These are phyloP conservation scores for Tilletia walkeri DNA, from an alignment of 1,284 basidiomycete genomes.

Conservation along the genomic window DNA sequence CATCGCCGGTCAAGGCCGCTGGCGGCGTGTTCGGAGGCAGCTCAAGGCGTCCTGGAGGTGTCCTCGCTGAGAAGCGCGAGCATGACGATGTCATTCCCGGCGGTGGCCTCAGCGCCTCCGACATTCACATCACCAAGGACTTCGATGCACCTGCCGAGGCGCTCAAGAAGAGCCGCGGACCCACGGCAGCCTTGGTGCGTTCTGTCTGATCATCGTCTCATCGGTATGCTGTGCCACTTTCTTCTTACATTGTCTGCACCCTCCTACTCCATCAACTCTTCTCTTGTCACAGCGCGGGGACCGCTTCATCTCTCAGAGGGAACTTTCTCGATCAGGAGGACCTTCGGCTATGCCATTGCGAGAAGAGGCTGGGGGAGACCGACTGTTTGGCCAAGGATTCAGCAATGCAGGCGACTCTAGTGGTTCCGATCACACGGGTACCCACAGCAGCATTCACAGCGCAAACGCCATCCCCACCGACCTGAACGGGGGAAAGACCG, in stretches of 20 bases:
- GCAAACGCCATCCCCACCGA: slow-evolving; percentile 43
- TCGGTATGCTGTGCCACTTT: not conserved
- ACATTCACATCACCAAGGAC: slow-evolving; percentile 16
- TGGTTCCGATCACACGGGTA: slow-evolving; percentile 32
- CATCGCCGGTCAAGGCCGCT: not conserved
- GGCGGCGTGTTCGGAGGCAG: not conserved
- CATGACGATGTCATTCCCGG: slow-evolving; percentile 14
- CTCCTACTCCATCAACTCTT: slow-evolving; percentile 12
- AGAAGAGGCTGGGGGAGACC: slow-evolving; percentile 29
- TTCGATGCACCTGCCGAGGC: slow-evolving; percentile 5
- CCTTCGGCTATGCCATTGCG: slow-evolving; percentile 30
- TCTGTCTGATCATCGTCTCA: not conserved
- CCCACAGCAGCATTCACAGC: slow-evolving; percentile 32
- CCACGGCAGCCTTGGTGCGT: not conserved
- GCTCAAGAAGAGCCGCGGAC: slow-evolving; percentile 6
- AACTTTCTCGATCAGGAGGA: slow-evolving; percentile 35
- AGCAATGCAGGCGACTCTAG: slow-evolving; percentile 15
- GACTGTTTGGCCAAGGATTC: slow-evolving; percentile 34
- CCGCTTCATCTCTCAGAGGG: slow-evolving; percentile 50
- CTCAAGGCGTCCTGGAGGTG: not conserved
- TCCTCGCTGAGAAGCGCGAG: slow-evolving; percentile 6
- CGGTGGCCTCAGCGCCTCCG: not conserved
- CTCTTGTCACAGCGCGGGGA: slow-evolving; percentile 41
- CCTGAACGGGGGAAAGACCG: slow-evolving; percentile 26
- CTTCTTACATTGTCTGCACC: not conserved